Base-by-base conservation (phyloP, 805 yeast species). In the Candida boleticola region DNA sequence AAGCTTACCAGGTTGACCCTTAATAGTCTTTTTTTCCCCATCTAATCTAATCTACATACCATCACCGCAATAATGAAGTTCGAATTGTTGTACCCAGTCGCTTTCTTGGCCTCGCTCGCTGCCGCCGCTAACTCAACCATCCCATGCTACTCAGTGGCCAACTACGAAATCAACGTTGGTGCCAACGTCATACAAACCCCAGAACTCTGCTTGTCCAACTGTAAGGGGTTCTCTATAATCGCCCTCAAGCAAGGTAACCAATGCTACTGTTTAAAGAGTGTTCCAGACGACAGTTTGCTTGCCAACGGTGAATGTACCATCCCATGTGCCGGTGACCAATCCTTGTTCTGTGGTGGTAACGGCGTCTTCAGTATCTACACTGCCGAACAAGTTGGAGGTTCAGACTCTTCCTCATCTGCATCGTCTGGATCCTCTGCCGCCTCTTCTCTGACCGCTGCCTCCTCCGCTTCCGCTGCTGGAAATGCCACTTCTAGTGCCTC, bases 191-290 rank as follows among this genome's bases (percentile, higher is more conserved):
- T 16, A 11, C 35, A 31, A 11, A 31, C 35, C 35, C 35, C 35
- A 9, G 20, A 31, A 11, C 35, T 31, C 18, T 31, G 35, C 18
- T 31, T 31, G 18, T 9, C 16, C 11, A 14, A 11, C 21, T 31
- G 35, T 31, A 7, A 11, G 11, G 35, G 35, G 10, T 31, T n/a
- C 35, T n/a, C 11, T 5, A 5, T 16, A 18, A 19, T 31, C 11
- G 35, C 35, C 7, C 35, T 31, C 21, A 14, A 31, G n/a, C 11
- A 31, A 13, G 35, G 35, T 31, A 31, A 31, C 35, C 35, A 31
- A 11, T 31, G 35, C 18, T 31, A 16, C 35, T 31, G 35, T 11
- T 31, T 31, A 11, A 18, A 16, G 11, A 17, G 11, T 19, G 35
- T 6, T 9, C 35, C 35, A 17, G 18, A 16, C 21, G 16, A 7